Evolutionary conservation across 148 eudicot genomes (phyloP), one percentile per base, ranked within the genome.

Genomic region (Hydrangea macrophylla): DNA sequence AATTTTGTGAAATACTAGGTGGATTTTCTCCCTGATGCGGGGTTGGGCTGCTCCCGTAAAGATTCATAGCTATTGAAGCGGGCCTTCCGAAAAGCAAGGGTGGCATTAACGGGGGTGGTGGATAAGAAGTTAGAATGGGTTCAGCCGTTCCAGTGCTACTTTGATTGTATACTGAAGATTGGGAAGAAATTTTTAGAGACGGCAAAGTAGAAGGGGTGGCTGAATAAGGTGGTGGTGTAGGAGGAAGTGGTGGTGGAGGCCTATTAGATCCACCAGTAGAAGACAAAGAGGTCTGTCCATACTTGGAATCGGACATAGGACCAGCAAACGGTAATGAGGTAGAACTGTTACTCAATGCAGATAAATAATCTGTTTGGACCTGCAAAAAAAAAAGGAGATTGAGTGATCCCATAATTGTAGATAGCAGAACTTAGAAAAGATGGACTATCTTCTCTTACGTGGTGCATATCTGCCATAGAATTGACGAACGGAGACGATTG

Each of bases 211-310:
- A 56, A 58, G 74, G 73, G 25, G 64, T 67, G 44, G 79, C 68
- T 8, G 95, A 75, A 80, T 83, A 90, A 55, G 99, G 97, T 18
- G 97, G 96, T 44, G 95, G 96, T 13, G 91, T 87, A 69, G 97
- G 93, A 75, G 97, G 97, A 72, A 95, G 96, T 39, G 96, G 97
- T 24, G 99, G 98, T 60, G 83, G 83, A 67, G 88, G 91, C 78
- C 97, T 88, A 37, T 77, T 13, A 22, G 89, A 70, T 39, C 86
- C 80, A 61, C 84, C 70, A 5, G 91, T 75, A 51, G 89, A 84
- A 62, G 96, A 80, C 55, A 72, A 75, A 44, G 82, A 65, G 32
- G 73, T 50, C 44, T 90, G 70, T 75, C 79, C 71, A 71, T 84
- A 85, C 71, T 86, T 81, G 30, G 83, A 69, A 75, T 87, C 89